Base-by-base conservation (phyloP, 2,329 filamentous ascomycete genomes). In the Colletotrichum lentis region DNA sequence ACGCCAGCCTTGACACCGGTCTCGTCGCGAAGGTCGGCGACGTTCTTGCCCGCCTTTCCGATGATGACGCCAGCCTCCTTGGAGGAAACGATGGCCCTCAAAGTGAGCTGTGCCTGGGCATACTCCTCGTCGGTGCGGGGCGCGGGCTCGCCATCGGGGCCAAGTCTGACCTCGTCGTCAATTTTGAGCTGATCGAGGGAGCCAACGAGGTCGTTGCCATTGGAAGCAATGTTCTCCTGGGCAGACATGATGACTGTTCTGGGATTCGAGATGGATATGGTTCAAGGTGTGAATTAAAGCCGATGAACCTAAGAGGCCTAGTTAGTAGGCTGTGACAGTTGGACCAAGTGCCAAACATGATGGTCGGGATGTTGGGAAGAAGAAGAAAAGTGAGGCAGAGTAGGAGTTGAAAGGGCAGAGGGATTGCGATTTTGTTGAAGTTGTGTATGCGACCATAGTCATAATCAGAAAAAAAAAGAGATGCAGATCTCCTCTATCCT, bases 31-130 rank as follows among this genome's bases (percentile, higher is more conserved):
- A 99, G 87, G 77, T 98, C 95, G 55, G 96, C 96, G 63, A 99
- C 96, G 76, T 99, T 98, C 86, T 98, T 97, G 77, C 96, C 96
- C 66, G 91, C 94, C 84, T 99, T 99, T 80, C 96, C 96, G 80
- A 99, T 99, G 80, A 99, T 98, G 75, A 99, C 94, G 77, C 96
- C 96, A 69, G 96, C 96, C 82, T 99, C 96, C 84, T 98, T 98
- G 79, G 96, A 97, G 41, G 96, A 97, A 73, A 99, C 96, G 78
- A 99, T 97, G 74, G 96, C 96, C 78, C 96, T 92, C 71, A 99
- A 88, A 70, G 96, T 99, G 76, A 99, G 86, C 81, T 96, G 92
- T 60, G 94, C 90, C 79, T 94, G 89, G 59, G 93, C 94, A 78
- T 99, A 99, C 81, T 99, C 96, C 79, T 98, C 94, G 74, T 99